Base-by-base conservation (phyloP, 2,329 filamentous ascomycete genomes). In the Huntiella bhutanensis region DNA sequence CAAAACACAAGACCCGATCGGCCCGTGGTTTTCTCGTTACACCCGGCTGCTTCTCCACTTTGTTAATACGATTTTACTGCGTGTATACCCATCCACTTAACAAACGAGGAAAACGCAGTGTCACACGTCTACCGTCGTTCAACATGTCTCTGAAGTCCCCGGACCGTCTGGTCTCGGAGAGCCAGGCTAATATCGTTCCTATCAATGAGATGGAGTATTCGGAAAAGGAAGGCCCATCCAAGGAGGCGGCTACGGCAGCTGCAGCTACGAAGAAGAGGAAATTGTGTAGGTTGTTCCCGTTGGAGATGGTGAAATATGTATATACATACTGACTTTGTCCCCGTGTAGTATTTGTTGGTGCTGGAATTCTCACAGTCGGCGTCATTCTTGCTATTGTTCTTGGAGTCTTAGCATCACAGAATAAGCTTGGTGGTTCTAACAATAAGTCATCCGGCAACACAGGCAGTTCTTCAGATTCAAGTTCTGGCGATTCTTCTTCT, bases 321-420 rank as follows among this genome's bases (percentile, higher is more conserved):
- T 28, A 28, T 22, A 22, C 8, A 28, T 28, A 28, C 22, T 28
- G 22, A 28, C 22, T 28, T 28, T 28, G 22, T 28, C 7, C 22
- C 22, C 22, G 22, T 7, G 22, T 28, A 28, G 22, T 28, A 10
- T 28, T 28, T 28, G 22, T 35, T 33, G 41, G 41, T 22, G 15
- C 46, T 32, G 48, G 13, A 5, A 37, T 49, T 33, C 15, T 49
- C 11, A 41, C 38, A 22, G 43, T 17, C 22, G 17, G 33, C 15
- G 44, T 47, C 36, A 17, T 48, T 5, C 42, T 45, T 32, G 49
- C 41, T 13, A 36, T 40, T 17, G 32, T 46, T 15, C 33, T 51
- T 17, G 50, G 50, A 7, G 37, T 50, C 6, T 45, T 51, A 17
- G 47, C 39, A 11, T 45, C 44, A 3, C 45, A 50, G 16, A 44